Conservation (phyloP, 345 rosid species). For the Nasturtium officinale region DNA sequence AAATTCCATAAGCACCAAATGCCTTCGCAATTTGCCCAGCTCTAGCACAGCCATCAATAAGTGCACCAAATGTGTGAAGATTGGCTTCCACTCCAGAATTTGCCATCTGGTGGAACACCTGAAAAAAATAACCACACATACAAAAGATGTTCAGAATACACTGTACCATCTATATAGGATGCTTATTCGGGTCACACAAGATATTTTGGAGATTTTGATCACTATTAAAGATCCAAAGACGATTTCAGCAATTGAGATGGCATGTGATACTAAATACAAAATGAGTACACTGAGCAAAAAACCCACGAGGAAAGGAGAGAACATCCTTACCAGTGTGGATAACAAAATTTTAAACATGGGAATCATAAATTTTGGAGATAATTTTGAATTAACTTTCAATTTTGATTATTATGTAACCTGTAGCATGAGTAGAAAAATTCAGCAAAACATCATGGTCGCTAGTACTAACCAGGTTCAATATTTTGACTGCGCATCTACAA, state of each 20-base stretch:
- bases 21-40: conserved; percentile 97
- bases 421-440: not conserved
- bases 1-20: conserved; percentile 96
- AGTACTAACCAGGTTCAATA: not conserved
- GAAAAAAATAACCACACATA: conserved; percentile 22
- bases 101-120: conserved; percentile 96
- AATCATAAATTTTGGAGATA: not conserved
- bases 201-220: not conserved
- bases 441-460: not conserved
- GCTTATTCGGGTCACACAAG: not conserved
- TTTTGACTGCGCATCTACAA: not conserved
- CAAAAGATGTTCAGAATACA: conserved; percentile 13
- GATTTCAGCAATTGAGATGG: not conserved
- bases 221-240: conserved; percentile 10
- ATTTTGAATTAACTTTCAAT: not conserved
- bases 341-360: not conserved
- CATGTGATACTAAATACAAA: not conserved
- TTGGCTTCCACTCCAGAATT: conserved; percentile 93
- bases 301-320: not conserved
- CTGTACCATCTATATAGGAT: conserved; percentile 1
- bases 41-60: conserved; percentile 96
- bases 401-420: not conserved
- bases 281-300: not conserved
- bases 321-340: not conserved
- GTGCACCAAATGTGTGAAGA: conserved; percentile 90